Evolutionary conservation across 2,329 filamentous ascomycete genomes (phyloP).

Genomic region (Ophiostoma piceae): DNA sequence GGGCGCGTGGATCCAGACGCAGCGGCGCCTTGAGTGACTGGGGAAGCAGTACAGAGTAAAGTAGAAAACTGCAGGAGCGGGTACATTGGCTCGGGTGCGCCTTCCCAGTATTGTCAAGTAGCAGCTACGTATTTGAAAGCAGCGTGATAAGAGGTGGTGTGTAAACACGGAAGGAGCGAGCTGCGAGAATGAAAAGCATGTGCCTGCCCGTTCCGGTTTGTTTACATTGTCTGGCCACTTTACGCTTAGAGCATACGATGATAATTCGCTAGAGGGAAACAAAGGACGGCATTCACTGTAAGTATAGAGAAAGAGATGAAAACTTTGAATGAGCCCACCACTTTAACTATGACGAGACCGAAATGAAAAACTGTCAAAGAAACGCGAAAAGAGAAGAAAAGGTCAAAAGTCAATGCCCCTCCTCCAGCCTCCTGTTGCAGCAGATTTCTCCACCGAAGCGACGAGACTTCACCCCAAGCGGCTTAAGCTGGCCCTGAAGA

Average conservation of each 20-base stretch:
- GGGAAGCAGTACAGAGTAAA: background rate
- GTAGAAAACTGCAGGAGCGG: constrained; percentile 5
- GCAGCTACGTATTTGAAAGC: background rate
- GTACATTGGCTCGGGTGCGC: background rate
- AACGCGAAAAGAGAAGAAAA: background rate
- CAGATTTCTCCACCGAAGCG: background rate
- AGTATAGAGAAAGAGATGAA: background rate
- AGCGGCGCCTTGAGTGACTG: background rate
- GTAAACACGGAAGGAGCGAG: background rate
- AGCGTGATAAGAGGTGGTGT: background rate
- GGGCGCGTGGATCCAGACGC: background rate
- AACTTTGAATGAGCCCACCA: background rate
- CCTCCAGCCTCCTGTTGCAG: constrained; percentile 9
- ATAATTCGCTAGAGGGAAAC: too few species aligned
- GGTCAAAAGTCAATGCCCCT: background rate
- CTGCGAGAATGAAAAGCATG: background rate
- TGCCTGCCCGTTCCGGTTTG: constrained; percentile 8
- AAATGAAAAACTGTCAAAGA: too few species aligned
- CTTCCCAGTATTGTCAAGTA: background rate
- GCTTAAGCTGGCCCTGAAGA: background rate
- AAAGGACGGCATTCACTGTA: background rate
- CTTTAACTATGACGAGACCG: background rate
- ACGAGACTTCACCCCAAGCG: constrained; percentile 11
- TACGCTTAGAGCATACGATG: background rate
- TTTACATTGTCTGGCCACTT: constrained; percentile 5